A percentile compares a stretch with the other conserved stretches of the same genome.
Evolutionary conservation across 2,329 filamentous ascomycete species (phyloP).

Genomic region (Boeremia exigua): DNA sequence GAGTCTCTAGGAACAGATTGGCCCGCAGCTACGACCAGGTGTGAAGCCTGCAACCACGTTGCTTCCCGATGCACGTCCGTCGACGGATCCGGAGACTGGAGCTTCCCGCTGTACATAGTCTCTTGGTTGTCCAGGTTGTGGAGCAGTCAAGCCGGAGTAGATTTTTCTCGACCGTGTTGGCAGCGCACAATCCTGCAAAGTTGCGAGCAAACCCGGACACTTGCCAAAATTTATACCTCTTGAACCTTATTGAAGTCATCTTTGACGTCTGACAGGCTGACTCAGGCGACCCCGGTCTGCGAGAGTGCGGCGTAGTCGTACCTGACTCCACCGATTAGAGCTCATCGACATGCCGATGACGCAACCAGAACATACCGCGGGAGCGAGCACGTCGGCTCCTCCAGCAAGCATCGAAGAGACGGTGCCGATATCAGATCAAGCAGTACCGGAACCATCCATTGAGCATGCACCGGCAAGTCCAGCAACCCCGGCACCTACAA

Average conservation of each 20-base stretch:
- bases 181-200: neutral
- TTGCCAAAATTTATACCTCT: neutral
- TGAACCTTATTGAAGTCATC: neutral
- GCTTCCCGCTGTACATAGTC: neutral
- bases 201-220: neutral
- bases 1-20: neutral
- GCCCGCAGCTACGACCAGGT: slow-evolving; percentile 7
- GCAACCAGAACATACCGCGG: neutral
- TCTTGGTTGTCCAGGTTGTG: neutral
- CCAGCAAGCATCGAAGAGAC: neutral
- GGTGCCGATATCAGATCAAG: neutral
- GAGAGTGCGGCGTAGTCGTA: slow-evolving; percentile 4
- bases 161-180: neutral
- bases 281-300: slow-evolving; percentile 4
- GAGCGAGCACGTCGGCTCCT: neutral
- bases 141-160: neutral
- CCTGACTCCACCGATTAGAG: neutral
- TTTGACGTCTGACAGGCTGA: slow-evolving; percentile 3
- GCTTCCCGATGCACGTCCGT: slow-evolving; percentile 8
- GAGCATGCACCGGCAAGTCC: neutral
- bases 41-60: slow-evolving; percentile 17
- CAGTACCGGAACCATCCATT: neutral
- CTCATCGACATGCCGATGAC: slow-evolving; percentile 6
- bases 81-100: neutral
- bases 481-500: neutral